Evolutionary conservation across 257 asterid species (phyloP).

Genomic region (Ophiorrhiza pumila): DNA sequence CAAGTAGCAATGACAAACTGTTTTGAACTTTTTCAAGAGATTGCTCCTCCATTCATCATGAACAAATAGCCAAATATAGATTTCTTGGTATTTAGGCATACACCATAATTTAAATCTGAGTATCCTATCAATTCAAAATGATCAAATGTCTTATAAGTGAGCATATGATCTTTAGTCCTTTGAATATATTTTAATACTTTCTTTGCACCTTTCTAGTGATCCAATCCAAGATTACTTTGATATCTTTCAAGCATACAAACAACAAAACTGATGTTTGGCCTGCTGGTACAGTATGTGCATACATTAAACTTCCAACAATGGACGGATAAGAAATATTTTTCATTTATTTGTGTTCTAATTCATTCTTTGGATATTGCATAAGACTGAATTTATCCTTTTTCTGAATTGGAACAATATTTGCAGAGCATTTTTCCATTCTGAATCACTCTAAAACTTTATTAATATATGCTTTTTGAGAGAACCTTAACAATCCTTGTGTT

Average conservation of each 20-base stretch:
- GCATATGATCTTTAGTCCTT: no score
- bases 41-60: not conserved
- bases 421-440: not conserved
- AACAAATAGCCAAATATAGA: not conserved
- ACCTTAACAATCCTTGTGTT: not conserved
- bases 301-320: no score
- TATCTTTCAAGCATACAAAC: not conserved
- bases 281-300: no score
- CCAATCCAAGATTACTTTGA: no score
- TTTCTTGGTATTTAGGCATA: not conserved
- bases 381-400: not conserved
- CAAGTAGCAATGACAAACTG: not conserved
- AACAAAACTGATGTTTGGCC: no score
- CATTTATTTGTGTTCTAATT: no score
- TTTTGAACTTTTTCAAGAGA: not conserved
- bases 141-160: no score
- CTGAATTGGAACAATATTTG: not conserved
- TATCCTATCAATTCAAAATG: not conserved
- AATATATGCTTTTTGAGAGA: slow-evolving; percentile 1
- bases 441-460: not conserved
- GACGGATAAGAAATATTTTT: no score
- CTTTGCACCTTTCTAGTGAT: not conserved
- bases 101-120: not conserved
- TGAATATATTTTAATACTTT: not conserved
- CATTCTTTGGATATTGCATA: not conserved